These are phyloP conservation scores for Coniosporium apollinis DNA, from an alignment of 495 filamentous ascomycete genomes.

Conservation along the genomic window DNA sequence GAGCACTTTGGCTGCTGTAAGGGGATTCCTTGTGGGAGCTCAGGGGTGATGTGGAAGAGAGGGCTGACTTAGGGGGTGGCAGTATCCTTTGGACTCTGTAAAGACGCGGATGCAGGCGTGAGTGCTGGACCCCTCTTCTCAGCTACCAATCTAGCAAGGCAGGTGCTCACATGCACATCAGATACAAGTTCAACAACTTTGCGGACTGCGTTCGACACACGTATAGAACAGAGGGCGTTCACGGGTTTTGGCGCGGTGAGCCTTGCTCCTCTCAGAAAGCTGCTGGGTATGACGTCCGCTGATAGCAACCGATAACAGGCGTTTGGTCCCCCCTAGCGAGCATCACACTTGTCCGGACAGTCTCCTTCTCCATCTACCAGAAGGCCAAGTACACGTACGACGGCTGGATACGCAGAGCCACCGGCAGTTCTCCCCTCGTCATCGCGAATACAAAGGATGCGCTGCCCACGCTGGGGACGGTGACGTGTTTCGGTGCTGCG, in stretches of 20 bases:
- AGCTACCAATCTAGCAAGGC: slow-evolving; percentile 1
- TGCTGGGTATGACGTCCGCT: background rate
- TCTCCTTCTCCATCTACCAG: slow-evolving; percentile 90
- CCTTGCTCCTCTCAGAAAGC: slow-evolving; percentile 4
- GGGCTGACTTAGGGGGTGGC: slow-evolving; percentile 4
- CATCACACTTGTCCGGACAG: slow-evolving; percentile 75
- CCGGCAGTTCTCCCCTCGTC: slow-evolving; percentile 51
- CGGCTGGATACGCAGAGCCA: slow-evolving; percentile 39
- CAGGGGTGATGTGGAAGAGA: background rate
- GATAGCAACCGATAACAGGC: slow-evolving; percentile 28
- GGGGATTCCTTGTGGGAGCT: slow-evolving; percentile 7
- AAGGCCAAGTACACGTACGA: slow-evolving; percentile 63
- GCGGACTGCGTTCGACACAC: slow-evolving; percentile 54
- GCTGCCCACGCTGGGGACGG: slow-evolving; percentile 48
- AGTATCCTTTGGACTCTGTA: slow-evolving; percentile 71
- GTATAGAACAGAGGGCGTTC: slow-evolving; percentile 51
- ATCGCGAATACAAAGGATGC: slow-evolving; percentile 55
- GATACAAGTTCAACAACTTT: slow-evolving; percentile 54
- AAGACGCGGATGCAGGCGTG: slow-evolving; percentile 72
- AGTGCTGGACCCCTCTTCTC: slow-evolving; percentile 10
- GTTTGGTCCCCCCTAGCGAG: slow-evolving; percentile 66
- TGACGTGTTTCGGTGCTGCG: slow-evolving; percentile 59
- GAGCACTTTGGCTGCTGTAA: slow-evolving; percentile 50
- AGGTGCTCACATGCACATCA: slow-evolving; percentile 12
- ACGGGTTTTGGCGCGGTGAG: slow-evolving; percentile 65